Base-by-base conservation (phyloP, 2,329 filamentous ascomycete genomes). In the Colletotrichum higginsianum region DNA sequence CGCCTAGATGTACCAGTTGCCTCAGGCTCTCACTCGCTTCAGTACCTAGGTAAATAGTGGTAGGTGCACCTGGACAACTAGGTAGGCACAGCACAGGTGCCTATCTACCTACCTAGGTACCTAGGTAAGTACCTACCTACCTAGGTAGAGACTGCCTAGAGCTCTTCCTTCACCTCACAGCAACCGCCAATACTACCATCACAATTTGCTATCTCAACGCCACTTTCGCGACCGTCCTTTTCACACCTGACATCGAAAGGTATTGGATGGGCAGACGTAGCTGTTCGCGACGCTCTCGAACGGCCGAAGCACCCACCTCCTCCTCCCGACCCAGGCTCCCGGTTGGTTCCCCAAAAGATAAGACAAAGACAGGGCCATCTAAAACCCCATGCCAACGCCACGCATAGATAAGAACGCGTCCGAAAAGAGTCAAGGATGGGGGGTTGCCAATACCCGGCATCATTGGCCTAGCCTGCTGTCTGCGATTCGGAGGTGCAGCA, bases 341-440 rank as follows among this genome's bases (percentile, higher is more conserved):
- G 18, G 50, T 38, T 35, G 40, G 61, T 38, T 11, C 35, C 35
- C 38, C 30, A n/a, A 18, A 50, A 72, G 69, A 69, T 55, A 66
- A 72, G 69, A 49, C 15, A 46, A 55, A 15, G 56, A 50, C 44
- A 46, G 21, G 50, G 50, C 66, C 61, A 58, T 53, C 52, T 61
- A 69, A 46, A 16, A 38, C 16, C 44, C 49, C 64, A 57, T 15
- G 52, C 38, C 64, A 21, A 53, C 30, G 16, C 50, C 38, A 58
- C 26, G 53, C 47, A 69, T 58, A 72, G 69, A 72, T 72, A 72
- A 72, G 69, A 47, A 60, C 38, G 35, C 30, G 26, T 23, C 50
- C 68, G 58, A 68, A 60, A 58, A 46, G 30, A 64, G 65, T 44
- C 52, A 49, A 67, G 50, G 21, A 38, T 23, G 46, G 53, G 53